A percentile compares a stretch with the other conserved stretches of the same genome.
Evolutionary conservation across 176 grass and related monocot genomes (phyloP).

Genomic region (Cocos nucifera): DNA sequence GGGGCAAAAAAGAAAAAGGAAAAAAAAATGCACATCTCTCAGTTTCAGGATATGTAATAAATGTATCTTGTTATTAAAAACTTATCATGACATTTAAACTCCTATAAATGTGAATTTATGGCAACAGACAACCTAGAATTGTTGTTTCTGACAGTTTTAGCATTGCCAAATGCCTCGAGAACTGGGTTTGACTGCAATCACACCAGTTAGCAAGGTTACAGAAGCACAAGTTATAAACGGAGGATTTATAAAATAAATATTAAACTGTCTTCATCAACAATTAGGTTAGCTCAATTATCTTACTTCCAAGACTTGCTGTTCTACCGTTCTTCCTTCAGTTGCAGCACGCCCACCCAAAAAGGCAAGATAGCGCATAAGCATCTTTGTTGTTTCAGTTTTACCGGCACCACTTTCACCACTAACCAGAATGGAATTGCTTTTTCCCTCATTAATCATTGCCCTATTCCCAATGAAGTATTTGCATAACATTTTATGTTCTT

Average conservation of each 20-base stretch:
- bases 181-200: slow-evolving; percentile 96
- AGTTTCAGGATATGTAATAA: too few species aligned
- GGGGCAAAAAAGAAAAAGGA: slow-evolving; percentile 13
- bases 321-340: slow-evolving; percentile 96
- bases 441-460: slow-evolving; percentile 89
- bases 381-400: slow-evolving; percentile 99
- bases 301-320: slow-evolving; percentile 98
- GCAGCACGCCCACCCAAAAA: slow-evolving; percentile 85
- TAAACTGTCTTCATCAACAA: too few species aligned
- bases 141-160: slow-evolving; percentile 97
- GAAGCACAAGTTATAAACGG: neutral
- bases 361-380: slow-evolving; percentile 98
- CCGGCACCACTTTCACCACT: slow-evolving; percentile 98
- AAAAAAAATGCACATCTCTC: too few species aligned
- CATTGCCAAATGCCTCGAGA: slow-evolving; percentile 99
- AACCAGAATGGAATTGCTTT: slow-evolving; percentile 95
- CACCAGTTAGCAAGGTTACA: slow-evolving; percentile 13
- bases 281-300: slow-evolving; percentile 21
- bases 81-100: slow-evolving; percentile 8
- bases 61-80: too few species aligned
- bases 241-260: too few species aligned
- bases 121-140: slow-evolving; percentile 61
- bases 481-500: slow-evolving; percentile 13
- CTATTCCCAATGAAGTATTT: slow-evolving; percentile 33
- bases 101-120: slow-evolving; percentile 1